Conservation (phyloP, 2,329 filamentous ascomycete genomes). For the Hysterium pulicare region DNA sequence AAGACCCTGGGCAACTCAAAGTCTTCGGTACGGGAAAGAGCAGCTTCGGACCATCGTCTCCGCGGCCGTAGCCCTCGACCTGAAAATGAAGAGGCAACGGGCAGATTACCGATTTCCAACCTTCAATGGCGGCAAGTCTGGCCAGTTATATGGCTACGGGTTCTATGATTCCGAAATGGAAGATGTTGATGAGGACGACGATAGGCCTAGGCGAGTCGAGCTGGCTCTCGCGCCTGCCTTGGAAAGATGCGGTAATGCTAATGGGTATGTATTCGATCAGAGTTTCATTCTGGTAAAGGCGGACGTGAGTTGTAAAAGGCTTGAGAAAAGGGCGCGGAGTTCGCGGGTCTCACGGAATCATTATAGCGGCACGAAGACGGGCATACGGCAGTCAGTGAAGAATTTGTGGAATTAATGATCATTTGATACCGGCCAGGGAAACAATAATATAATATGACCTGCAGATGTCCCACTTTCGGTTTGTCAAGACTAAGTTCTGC, state of each 20-base stretch:
- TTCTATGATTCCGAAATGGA: conserved; percentile 39
- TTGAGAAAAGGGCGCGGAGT: conserved; percentile 19
- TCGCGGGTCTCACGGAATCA: no score
- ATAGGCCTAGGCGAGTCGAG: conserved; percentile 27
- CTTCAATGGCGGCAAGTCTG: conserved; percentile 30
- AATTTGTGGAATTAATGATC: no score
- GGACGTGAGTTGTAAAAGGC: conserved; percentile 34
- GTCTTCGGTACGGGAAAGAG: conserved; percentile 28
- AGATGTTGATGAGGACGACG: conserved; percentile 29
- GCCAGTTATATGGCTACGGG: conserved; percentile 32
- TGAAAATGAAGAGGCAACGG: conserved; percentile 36
- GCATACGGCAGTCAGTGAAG: no score
- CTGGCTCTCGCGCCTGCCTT: conserved; percentile 35
- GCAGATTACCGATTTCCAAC: conserved; percentile 38
- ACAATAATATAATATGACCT: no score
- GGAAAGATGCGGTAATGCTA: conserved; percentile 37
- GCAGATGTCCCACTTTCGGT: no score
- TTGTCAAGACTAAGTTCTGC: no score
- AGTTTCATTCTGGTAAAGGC: conserved; percentile 37
- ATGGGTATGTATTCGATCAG: conserved; percentile 36
- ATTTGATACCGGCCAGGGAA: no score
- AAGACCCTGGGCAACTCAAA: conserved; percentile 29
- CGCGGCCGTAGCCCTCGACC: conserved; percentile 33
- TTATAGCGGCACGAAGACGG: no score
- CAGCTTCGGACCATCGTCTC: conserved; percentile 33